A percentile compares a stretch with the other conserved stretches of the same genome.
These are phyloP conservation scores for Globisporangium recalcitrans DNA, from an alignment of 352 stramenopile genomes.

Conservation along the genomic window DNA sequence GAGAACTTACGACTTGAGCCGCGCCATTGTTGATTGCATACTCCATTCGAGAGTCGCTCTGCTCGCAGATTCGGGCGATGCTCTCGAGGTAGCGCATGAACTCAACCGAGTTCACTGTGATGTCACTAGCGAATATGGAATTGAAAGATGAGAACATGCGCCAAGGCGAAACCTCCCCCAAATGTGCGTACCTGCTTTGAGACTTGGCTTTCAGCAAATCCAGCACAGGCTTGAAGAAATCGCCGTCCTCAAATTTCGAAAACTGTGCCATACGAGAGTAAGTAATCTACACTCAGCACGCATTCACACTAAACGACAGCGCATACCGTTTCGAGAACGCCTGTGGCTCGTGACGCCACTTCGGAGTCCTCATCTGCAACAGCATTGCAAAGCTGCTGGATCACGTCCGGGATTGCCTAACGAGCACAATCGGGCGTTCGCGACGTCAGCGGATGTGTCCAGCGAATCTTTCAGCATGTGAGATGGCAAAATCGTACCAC, in stretches of 20 bases:
- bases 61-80: conserved; percentile 55
- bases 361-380: conserved; percentile 70
- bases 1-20: conserved; percentile 34
- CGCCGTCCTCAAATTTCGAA: conserved; percentile 28
- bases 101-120: conserved; percentile 51
- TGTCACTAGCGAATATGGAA: conserved; percentile 20
- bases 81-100: conserved; percentile 77
- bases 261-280: conserved; percentile 24
- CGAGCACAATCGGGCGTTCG: neutral
- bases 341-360: conserved; percentile 53
- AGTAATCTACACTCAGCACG: too few relatives aligned
- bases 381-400: conserved; percentile 52
- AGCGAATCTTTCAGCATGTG: too few relatives aligned
- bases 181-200: conserved; percentile 35
- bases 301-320: too few relatives aligned
- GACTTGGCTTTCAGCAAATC: conserved; percentile 41
- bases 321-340: conserved; percentile 60
- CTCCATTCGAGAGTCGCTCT: conserved; percentile 52
- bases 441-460: neutral
- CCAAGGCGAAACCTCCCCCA: neutral
- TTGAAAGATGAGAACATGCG: neutral
- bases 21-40: conserved; percentile 42
- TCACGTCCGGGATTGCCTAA: conserved; percentile 40
- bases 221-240: conserved; percentile 44
- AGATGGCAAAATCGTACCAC: conserved; percentile 33